Conservation (phyloP, 1,139 yeast species). For the Yamadazyma friedrichii region DNA sequence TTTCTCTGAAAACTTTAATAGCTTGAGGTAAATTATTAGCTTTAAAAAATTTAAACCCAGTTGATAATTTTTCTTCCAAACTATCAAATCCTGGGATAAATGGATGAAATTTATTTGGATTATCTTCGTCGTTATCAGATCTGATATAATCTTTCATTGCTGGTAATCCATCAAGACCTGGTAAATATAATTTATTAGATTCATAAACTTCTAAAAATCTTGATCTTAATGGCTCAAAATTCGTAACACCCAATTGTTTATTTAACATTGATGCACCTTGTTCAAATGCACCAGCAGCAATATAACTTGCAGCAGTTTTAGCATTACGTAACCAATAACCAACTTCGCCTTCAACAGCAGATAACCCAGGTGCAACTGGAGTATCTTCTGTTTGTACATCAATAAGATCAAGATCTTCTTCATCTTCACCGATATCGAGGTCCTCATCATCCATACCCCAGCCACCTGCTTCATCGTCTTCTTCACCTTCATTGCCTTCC, state of each 20-base stretch:
- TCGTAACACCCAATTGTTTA: conserved; percentile 82
- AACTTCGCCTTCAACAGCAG: conserved; percentile 54
- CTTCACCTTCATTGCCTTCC: conserved; percentile 52
- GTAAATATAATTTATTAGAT: conserved; percentile 71
- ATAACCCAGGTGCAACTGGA: conserved; percentile 14
- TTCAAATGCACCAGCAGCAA: conserved; percentile 95
- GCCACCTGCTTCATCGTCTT: conserved; percentile 48
- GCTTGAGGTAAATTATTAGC: conserved; percentile 83
- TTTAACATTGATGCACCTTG: conserved; percentile 90
- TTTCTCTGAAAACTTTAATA: conserved; percentile 71
- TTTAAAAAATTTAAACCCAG: conserved; percentile 81
- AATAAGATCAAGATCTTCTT: conserved; percentile 20
- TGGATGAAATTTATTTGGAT: conserved; percentile 59
- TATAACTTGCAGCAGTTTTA: conserved; percentile 86
- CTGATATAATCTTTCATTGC: conserved; percentile 71
- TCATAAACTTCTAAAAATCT: conserved; percentile 84
- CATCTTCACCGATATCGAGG: conserved; percentile 38
- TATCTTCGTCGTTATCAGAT: conserved; percentile 57
- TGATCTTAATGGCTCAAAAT: conserved; percentile 82
- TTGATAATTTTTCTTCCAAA: conserved; percentile 63
- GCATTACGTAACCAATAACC: conserved; percentile 88
- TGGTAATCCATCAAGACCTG: conserved; percentile 70
- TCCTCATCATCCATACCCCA: conserved; percentile 52
- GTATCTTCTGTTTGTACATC: conserved; percentile 23
- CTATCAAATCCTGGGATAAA: conserved; percentile 70